Base-by-base conservation (phyloP, 2,329 filamentous ascomycete species). In the Parafenestella ontariensis region DNA sequence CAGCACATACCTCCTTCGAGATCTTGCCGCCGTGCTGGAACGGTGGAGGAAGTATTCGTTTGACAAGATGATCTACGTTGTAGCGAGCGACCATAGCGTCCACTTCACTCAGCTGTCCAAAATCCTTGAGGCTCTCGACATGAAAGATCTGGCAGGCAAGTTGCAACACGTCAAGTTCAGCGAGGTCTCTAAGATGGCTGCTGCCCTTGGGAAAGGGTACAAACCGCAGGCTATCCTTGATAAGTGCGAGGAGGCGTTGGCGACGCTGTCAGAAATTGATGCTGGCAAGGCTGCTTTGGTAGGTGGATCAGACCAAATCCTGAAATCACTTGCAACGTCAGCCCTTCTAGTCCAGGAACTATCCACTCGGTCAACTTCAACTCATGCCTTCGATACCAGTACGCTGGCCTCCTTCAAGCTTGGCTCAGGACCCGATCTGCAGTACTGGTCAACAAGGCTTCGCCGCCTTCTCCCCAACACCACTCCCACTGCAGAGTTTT, bases 1-100 rank as follows among this genome's bases (percentile, higher is more conserved):
- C 11, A 89, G 88, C 36, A 83, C 91, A 29, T 93, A 94, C 71
- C 82, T 93, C 42, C 91, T 90, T 46, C 86, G 90, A 62, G 89
- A 94, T 73, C 89, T 93, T 58, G 89, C 87, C 63, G 89, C 92
- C 68, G 83, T 91, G 24, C 77, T 92, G 48, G 84, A 87, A 67
- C 85, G 90, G 51, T 78, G 85, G 43, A 80, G 87, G 20, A 82
- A 83, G 67, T 77, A 78, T 76, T 73, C 86, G 10, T 91, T 90
- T 65, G 89, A 92, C 76, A 86, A 90, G 71, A 90, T 92, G 88
- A 88, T 92, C 58, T 92, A 92, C 67, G 89, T 92, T 9, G 86
- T 92, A 26, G 88, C 89, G 1, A 87, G 84, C 20, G 85, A 87
- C 59, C 18, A 92, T 66, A 88, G 90, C 65, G 79, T 89, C 11